These are phyloP conservation scores for Hypomyces perniciosus DNA, from an alignment of 2,329 filamentous ascomycete species.

Conservation along the genomic window DNA sequence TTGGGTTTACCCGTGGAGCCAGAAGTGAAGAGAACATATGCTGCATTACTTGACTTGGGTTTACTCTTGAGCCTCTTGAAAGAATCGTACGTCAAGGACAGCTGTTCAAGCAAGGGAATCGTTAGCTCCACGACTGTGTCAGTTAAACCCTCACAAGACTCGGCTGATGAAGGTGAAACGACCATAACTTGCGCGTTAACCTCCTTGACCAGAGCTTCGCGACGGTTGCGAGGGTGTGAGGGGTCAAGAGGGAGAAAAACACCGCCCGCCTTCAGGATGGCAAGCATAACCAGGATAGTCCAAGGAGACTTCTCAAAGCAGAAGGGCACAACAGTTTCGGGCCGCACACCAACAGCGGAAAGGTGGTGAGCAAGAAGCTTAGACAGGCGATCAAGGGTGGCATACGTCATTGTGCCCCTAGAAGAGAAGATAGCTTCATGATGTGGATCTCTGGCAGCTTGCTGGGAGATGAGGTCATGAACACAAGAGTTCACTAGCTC, in stretches of 20 bases:
- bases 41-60: slow-evolving; percentile 5
- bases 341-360: slow-evolving; percentile 19
- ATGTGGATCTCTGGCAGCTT: slow-evolving; percentile 2
- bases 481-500: slow-evolving; percentile 22
- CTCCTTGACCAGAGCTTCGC: slow-evolving; percentile 7
- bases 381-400: slow-evolving; percentile 3
- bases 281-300: slow-evolving; percentile 20
- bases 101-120: not conserved
- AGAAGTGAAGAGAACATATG: slow-evolving; percentile 24
- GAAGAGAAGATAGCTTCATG: slow-evolving; percentile 11
- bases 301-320: slow-evolving; percentile 18
- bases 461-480: slow-evolving; percentile 12
- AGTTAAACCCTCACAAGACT: not conserved
- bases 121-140: slow-evolving; percentile 3
- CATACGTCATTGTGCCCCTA: slow-evolving; percentile 4
- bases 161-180: not conserved
- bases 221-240: slow-evolving; percentile 8
- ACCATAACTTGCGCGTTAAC: slow-evolving; percentile 11
- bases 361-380: slow-evolving; percentile 6
- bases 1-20: slow-evolving; percentile 24
- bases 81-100: slow-evolving; percentile 1
- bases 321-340: slow-evolving; percentile 15
- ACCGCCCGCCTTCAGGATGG: slow-evolving; percentile 24
- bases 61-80: not conserved
- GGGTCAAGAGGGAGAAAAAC: slow-evolving; percentile 23